Base-by-base conservation (phyloP, 1,284 basidiomycete species). In the Hymenochaete sp. region DNA sequence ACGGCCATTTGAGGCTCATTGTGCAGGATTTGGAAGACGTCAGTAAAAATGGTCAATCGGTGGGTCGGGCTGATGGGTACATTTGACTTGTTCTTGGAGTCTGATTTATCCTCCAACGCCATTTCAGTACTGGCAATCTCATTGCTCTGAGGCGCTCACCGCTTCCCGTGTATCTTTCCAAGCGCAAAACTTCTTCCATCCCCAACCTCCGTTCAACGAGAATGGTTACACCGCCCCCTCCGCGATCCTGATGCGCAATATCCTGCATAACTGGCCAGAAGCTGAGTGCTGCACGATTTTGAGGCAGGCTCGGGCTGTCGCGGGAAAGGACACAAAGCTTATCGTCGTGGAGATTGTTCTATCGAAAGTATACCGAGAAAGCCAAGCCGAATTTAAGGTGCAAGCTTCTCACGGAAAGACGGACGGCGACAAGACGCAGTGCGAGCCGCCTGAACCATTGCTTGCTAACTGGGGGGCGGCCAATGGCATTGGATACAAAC, bases 71-170 rank as follows among this genome's bases (percentile, higher is more conserved):
- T n/a, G n/a, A n/a, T n/a, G n/a, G n/a, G n/a, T n/a, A n/a, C n/a
- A n/a, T n/a, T n/a, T n/a, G n/a, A n/a, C n/a, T n/a, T n/a, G n/a
- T n/a, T n/a, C n/a, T n/a, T n/a, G n/a, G n/a, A n/a, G n/a, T n/a
- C n/a, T n/a, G n/a, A n/a, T n/a, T 25, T 22, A 19, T 11, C 11
- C 9, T 19, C 32, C n/a, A 22, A n/a, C n/a, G n/a, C n/a, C 32
- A 13, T 16, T 42, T 3, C 27, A 60, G 56, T 55, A 56, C 21
- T 58, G 55, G 56, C 50, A 58, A 8, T 41, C 50, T 5, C 42
- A 53, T 2, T 49, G 54, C 26, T 45, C 56, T 2, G 45, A 52
- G 14, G 52, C 57, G 0, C 53, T 58, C n/a, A 51, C 48, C 10
- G 52, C 48, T 4, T 54, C 53, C 3, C 50, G 55, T 16, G 53